Base-by-base conservation (phyloP, 306 rosid species). In the Argentina anserina region DNA sequence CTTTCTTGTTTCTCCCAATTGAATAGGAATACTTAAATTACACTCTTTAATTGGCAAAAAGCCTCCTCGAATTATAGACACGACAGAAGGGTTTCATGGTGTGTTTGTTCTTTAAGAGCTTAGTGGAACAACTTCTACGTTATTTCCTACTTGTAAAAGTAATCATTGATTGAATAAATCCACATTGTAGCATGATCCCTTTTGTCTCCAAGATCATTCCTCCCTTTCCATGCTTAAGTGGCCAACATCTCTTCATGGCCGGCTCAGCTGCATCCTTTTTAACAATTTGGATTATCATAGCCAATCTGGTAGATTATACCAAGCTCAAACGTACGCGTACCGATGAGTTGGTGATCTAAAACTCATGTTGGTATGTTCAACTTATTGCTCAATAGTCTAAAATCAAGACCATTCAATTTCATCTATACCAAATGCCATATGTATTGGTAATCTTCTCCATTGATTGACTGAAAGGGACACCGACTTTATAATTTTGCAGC, bases 231-330 rank as follows among this genome's bases (percentile, higher is more conserved):
- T 59, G 23, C 68, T 42, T 18, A 18, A 72, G 77, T 78, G 82
- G 78, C 82, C 69, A 78, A 78, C 78, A 78, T 34, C 46, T 56
- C 45, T 63, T 45, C 69, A 41, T 72, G 78, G 70, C 68, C 67
- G 69, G 45, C 68, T 56, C 43, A 20, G 67, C 34, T 6, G 59
- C 42, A 70, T 31, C 18, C 53, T 62, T 40, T 50, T 47, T 46
- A 20, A 45, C 20, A 58, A 14, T 58, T n/a, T 58, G 12, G 43
- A 31, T 17, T 10, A 46, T 11, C 29, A 42, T 29, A 46, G 74
- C 63, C 63, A 69, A 20, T 69, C 33, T 37, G 50, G 37, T 37
- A 53, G 41, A 60, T 60, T 37, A 34, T 69, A 69, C 45, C 73
- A 70, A 43, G 61, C 74, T 52, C 34, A 23, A 37, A 25, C n/a